A percentile compares a stretch with the other conserved stretches of the same genome.
phyloP scores from a whole-genome alignment of 257 asterid species.

The Capsicum baccatum region DNA sequence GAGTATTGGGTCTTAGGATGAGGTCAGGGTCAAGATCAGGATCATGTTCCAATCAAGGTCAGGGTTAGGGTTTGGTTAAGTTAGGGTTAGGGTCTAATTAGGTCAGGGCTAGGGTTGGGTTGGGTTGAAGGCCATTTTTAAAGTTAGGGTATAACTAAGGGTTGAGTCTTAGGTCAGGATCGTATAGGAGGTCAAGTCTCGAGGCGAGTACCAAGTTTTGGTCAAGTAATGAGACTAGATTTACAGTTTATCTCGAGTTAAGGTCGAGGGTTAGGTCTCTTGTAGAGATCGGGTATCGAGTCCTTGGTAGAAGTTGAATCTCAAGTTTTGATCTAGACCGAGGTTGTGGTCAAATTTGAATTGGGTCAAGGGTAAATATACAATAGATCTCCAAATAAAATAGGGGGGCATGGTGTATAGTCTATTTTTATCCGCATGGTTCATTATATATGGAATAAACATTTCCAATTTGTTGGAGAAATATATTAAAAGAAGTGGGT shows the following conservation, averaged over 20 bases:
- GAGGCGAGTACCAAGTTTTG: neutral
- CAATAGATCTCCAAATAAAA: neutral
- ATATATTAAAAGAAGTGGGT: neutral
- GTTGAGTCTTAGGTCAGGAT: neutral
- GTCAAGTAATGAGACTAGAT: neutral
- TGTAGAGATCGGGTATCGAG: neutral
- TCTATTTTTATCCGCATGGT: neutral
- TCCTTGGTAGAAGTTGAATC: neutral
- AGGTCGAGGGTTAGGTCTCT: neutral
- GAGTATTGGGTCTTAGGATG: neutral
- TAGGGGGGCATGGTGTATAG: neutral
- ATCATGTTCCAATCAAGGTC: neutral
- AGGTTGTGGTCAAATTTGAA: neutral
- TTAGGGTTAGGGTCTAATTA: neutral
- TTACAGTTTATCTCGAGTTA: no score
- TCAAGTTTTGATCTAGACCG: neutral
- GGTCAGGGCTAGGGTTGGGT: neutral
- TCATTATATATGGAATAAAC: no score
- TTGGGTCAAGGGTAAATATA: neutral
- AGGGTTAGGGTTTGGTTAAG: neutral
- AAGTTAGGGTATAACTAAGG: neutral
- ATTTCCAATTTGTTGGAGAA: neutral
- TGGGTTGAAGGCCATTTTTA: neutral
- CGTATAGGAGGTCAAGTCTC: neutral
- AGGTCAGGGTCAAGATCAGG: neutral